Percentiles rank a stretch among this genome's conserved stretches.
Conservation (phyloP, 768 basidiomycete species). For the Cantharellus anzutake region DNA sequence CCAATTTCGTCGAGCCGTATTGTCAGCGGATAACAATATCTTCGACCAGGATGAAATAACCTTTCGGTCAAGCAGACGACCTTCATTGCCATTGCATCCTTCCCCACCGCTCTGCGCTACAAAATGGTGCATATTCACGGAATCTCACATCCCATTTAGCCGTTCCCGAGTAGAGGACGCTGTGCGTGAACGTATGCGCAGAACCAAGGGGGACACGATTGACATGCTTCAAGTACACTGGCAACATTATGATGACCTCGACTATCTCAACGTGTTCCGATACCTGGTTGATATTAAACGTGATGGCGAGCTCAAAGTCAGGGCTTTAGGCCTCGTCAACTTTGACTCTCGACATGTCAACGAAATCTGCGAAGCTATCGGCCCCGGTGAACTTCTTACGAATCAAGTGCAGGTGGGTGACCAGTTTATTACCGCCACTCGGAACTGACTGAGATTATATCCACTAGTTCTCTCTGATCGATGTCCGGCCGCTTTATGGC, state of each 20-base stretch:
- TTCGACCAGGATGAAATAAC: too few species aligned
- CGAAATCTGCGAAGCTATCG: slow-evolving; percentile 61
- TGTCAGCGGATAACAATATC: neutral
- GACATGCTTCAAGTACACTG: slow-evolving; percentile 75
- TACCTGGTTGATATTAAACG: slow-evolving; percentile 39
- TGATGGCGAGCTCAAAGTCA: slow-evolving; percentile 31
- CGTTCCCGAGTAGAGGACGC: slow-evolving; percentile 39
- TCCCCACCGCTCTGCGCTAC: slow-evolving; percentile 38
- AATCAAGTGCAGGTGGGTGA: slow-evolving; percentile 61
- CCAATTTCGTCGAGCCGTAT: slow-evolving; percentile 4
- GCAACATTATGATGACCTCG: slow-evolving; percentile 39
- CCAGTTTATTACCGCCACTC: neutral
- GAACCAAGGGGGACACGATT: slow-evolving; percentile 16
- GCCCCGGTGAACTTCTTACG: slow-evolving; percentile 50
- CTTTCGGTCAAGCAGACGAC: too few species aligned
- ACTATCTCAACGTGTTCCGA: slow-evolving; percentile 29
- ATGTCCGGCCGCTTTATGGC: slow-evolving; percentile 54
- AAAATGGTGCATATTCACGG: slow-evolving; percentile 70
- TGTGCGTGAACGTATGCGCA: slow-evolving; percentile 34
- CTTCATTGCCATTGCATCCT: neutral
- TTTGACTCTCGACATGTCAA: slow-evolving; percentile 59
- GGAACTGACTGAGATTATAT: neutral
- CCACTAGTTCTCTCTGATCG: slow-evolving; percentile 58
- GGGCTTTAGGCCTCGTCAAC: slow-evolving; percentile 58
- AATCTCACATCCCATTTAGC: slow-evolving; percentile 23